These are phyloP conservation scores for Penicillium sp. DNA, from an alignment of 2,329 filamentous ascomycete genomes.

Conservation along the genomic window DNA sequence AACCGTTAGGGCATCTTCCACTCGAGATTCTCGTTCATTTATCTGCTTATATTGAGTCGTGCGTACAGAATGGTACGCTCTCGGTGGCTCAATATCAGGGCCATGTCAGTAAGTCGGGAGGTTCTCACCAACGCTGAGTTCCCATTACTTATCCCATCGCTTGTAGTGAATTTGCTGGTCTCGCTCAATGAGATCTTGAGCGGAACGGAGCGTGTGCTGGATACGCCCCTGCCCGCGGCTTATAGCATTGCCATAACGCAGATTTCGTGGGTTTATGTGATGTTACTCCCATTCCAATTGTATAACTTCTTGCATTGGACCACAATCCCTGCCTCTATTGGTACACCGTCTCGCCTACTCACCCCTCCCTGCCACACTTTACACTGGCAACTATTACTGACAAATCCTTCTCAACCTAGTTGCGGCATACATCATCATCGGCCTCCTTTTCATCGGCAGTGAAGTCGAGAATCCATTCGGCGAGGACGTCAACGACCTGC, in stretches of 20 bases:
- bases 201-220: conserved; percentile 76
- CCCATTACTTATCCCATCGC: not conserved
- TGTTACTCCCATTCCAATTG: conserved; percentile 81
- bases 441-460: conserved; percentile 71
- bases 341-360: conserved; percentile 23
- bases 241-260: conserved; percentile 86
- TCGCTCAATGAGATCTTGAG: conserved; percentile 71
- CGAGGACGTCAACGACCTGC: conserved; percentile 78
- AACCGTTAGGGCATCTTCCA: conserved; percentile 78
- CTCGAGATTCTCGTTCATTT: conserved; percentile 78
- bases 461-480: conserved; percentile 88
- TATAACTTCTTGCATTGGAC: conserved; percentile 66
- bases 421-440: conserved; percentile 80
- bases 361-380: not conserved
- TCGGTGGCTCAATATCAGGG: conserved; percentile 38
- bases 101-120: conserved; percentile 36
- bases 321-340: conserved; percentile 74
- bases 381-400: not conserved
- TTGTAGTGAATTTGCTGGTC: conserved; percentile 59
- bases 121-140: not conserved
- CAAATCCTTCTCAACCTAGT: conserved; percentile 28
- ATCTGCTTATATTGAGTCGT: conserved; percentile 64
- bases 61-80: conserved; percentile 51
- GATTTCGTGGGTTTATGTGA: conserved; percentile 82
- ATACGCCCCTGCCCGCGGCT: conserved; percentile 78